Evolutionary conservation across 2,329 filamentous ascomycete genomes (phyloP).

Genomic region (Trichoderma atrobrunneum): DNA sequence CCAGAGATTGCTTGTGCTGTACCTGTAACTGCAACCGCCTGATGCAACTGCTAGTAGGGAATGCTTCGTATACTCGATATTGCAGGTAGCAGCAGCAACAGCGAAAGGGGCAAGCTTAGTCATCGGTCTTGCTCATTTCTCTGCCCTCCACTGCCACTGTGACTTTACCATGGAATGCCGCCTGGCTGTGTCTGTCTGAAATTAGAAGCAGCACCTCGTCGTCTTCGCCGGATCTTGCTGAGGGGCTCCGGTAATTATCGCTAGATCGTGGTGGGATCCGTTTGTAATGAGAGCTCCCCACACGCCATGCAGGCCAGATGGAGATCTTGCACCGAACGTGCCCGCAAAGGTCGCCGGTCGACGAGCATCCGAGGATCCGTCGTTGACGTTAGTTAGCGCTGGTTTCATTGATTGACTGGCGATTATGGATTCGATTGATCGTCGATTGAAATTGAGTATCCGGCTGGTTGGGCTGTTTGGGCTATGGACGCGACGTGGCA

Average conservation of each 20-base stretch:
- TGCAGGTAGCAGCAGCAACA: not conserved
- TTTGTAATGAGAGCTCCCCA: constrained; percentile 7
- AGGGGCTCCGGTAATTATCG: constrained; percentile 12
- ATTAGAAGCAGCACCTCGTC: constrained; percentile 1
- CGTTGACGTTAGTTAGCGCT: not conserved
- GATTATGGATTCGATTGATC: not conserved
- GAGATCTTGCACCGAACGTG: constrained; percentile 1
- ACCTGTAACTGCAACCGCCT: not conserved
- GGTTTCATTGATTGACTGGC: not conserved
- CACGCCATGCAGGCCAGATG: constrained; percentile 10
- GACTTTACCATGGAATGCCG: not conserved
- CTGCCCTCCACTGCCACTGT: constrained; percentile 11
- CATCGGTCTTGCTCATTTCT: constrained; percentile 5
- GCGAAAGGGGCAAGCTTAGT: constrained; percentile 9
- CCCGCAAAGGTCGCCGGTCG: not conserved
- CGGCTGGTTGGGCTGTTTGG: not conserved
- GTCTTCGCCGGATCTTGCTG: constrained; percentile 2
- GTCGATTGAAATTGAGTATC: not conserved
- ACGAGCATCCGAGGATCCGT: not conserved
- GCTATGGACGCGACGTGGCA: not conserved
- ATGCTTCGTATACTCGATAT: not conserved
- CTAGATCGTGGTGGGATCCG: constrained; percentile 3
- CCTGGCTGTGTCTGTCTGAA: not conserved
- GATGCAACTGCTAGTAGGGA: not conserved
- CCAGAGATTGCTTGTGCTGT: not conserved